Percentiles rank a stretch among this genome's conserved stretches.
Conservation (phyloP, 495 filamentous ascomycete species). For the Aspergillus mulundensis region DNA sequence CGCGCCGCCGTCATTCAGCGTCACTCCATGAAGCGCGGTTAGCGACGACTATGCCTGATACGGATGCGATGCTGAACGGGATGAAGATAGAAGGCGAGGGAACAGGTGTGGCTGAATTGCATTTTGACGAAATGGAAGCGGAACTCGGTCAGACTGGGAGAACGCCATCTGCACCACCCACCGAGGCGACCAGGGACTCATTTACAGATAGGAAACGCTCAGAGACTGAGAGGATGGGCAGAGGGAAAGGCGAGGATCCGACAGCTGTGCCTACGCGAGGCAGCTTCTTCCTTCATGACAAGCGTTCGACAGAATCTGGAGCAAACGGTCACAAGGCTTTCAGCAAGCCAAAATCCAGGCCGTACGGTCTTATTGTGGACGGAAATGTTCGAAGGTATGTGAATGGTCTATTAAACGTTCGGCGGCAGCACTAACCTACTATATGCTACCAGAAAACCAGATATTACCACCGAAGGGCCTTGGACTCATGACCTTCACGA, state of each 20-base stretch:
- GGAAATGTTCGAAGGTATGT: constrained; percentile 36
- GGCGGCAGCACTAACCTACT: constrained; percentile 16
- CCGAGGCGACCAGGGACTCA: constrained; percentile 41
- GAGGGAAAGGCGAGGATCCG: constrained; percentile 83
- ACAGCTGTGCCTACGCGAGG: constrained; percentile 93
- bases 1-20: constrained; percentile 22
- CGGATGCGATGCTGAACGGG: constrained; percentile 84
- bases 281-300: constrained; percentile 96
- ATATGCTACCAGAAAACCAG: constrained; percentile 58
- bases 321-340: constrained; percentile 50
- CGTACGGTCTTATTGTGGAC: constrained; percentile 45
- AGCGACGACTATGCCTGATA: constrained; percentile 56
- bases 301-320: constrained; percentile 68
- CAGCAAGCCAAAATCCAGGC: constrained; percentile 43
- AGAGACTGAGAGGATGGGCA: constrained; percentile 87
- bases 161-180: constrained; percentile 39
- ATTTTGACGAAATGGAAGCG: constrained; percentile 60
- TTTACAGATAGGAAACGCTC: constrained; percentile 66
- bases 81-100: constrained; percentile 61
- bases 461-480: constrained; percentile 66
- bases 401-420: not conserved
- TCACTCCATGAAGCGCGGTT: constrained; percentile 28
- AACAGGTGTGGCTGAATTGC: constrained; percentile 51
- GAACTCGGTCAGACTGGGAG: constrained; percentile 27
- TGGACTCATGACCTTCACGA: constrained; percentile 98